Evolutionary conservation across 2,329 filamentous ascomycete genomes (phyloP).

Genomic region (Beauveria brongniartii): DNA sequence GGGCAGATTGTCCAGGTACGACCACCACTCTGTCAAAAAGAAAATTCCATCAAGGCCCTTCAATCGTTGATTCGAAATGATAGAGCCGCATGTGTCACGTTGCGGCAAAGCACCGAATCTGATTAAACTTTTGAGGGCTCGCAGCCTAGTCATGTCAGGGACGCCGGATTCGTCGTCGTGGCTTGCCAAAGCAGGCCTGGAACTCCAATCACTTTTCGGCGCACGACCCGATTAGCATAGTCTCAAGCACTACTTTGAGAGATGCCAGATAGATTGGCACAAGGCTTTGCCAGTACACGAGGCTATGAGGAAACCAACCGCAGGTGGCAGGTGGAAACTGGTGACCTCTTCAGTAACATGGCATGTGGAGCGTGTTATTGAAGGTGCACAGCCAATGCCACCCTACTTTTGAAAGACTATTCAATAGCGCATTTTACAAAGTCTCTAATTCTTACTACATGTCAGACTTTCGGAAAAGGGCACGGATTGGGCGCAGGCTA

Average conservation of each 20-base stretch:
- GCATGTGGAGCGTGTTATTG: background rate
- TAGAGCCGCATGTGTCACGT: background rate
- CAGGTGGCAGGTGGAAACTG: background rate
- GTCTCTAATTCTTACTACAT: background rate
- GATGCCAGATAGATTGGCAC: background rate
- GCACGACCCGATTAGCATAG: background rate
- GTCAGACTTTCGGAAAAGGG: background rate
- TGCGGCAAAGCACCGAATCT: background rate
- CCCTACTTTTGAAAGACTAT: background rate
- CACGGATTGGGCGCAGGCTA: background rate
- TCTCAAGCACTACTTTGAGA: background rate
- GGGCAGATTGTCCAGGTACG: background rate
- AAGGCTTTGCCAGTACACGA: background rate
- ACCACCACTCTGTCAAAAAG: background rate
- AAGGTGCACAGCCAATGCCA: background rate
- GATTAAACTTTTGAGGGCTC: slow-evolving; percentile 3
- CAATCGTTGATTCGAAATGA: background rate
- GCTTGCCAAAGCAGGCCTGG: background rate
- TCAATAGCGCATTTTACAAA: background rate
- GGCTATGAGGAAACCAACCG: background rate
- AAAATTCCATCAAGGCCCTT: background rate
- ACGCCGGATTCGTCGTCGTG: background rate
- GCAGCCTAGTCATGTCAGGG: background rate
- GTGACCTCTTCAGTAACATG: background rate
- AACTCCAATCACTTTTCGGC: background rate